Evolutionary conservation across 2,329 filamentous ascomycete species (phyloP).

Genomic region (Microcera coccophila): DNA sequence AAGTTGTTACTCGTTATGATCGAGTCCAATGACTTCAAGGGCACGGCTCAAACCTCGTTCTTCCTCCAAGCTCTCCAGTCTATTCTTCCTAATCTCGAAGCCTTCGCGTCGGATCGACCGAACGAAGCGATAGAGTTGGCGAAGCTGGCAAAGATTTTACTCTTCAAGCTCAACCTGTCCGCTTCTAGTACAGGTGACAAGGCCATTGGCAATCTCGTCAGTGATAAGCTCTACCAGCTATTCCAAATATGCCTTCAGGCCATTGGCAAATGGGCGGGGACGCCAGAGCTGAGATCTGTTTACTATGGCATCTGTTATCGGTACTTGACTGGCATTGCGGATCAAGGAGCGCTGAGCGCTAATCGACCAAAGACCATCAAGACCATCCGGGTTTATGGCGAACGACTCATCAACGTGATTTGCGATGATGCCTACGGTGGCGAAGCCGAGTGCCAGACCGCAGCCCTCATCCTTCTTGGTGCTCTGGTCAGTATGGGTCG

Average conservation of each 20-base stretch:
- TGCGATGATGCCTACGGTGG: constrained; percentile 92
- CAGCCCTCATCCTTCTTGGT: constrained; percentile 80
- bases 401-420: constrained; percentile 76
- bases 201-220: constrained; percentile 66
- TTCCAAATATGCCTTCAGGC: constrained; percentile 84
- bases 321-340: constrained; percentile 69
- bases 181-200: constrained; percentile 29
- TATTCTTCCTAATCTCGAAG: constrained; percentile 82
- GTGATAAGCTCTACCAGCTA: constrained; percentile 85
- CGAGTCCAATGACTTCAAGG: constrained; percentile 74
- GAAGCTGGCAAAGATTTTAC: constrained; percentile 66
- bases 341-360: constrained; percentile 46
- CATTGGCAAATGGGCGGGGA: constrained; percentile 68
- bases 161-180: constrained; percentile 65
- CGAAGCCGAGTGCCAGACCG: constrained; percentile 74
- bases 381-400: constrained; percentile 64
- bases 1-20: constrained; percentile 81
- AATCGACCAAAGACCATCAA: constrained; percentile 64
- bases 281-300: constrained; percentile 68
- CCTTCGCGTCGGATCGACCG: constrained; percentile 64
- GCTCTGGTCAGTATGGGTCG: constrained; percentile 71
- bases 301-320: constrained; percentile 92
- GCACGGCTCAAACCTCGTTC: constrained; percentile 68
- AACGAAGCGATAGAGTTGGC: constrained; percentile 72
- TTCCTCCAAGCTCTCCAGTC: constrained; percentile 83